These are phyloP conservation scores for Caryopteris hybrid DNA, from an alignment of 305 asterid species.

Conservation along the genomic window DNA sequence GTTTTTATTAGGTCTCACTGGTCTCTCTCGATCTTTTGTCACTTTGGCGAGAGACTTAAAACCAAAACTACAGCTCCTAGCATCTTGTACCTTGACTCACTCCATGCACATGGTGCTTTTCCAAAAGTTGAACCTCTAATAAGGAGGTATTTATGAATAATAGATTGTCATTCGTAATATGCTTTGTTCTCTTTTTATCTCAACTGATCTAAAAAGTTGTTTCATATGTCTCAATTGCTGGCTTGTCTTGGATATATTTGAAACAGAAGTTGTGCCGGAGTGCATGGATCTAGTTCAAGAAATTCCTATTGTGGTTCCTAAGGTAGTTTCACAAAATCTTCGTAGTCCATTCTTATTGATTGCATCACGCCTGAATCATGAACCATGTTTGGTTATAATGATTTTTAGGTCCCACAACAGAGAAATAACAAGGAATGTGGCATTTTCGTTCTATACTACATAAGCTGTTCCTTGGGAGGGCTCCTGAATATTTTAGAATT, in stretches of 20 bases:
- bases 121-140: constrained; percentile 37
- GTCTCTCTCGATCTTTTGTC: constrained; percentile 57
- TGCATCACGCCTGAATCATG: not conserved
- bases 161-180: not conserved
- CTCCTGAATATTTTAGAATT: constrained; percentile 22
- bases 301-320: constrained; percentile 41
- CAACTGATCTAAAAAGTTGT: not conserved
- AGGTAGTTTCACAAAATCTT: constrained; percentile 25
- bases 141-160: too few species aligned
- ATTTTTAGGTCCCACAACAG: constrained; percentile 54
- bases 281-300: constrained; percentile 10
- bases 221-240: constrained; percentile 14
- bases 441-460: constrained; percentile 29
- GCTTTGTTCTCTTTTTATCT: not conserved
- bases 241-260: constrained; percentile 32
- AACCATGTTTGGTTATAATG: constrained; percentile 3
- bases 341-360: not conserved
- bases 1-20: constrained; percentile 46
- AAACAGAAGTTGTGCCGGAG: constrained; percentile 22
- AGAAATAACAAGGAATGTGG: constrained; percentile 44
- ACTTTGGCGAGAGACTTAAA: constrained; percentile 33
- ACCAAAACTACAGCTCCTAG: constrained; percentile 33
- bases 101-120: constrained; percentile 18
- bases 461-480: constrained; percentile 19
- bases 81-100: constrained; percentile 49